These are phyloP conservation scores for Saprolegnia parasitica DNA, from an alignment of 352 stramenopile genomes.

Conservation along the genomic window DNA sequence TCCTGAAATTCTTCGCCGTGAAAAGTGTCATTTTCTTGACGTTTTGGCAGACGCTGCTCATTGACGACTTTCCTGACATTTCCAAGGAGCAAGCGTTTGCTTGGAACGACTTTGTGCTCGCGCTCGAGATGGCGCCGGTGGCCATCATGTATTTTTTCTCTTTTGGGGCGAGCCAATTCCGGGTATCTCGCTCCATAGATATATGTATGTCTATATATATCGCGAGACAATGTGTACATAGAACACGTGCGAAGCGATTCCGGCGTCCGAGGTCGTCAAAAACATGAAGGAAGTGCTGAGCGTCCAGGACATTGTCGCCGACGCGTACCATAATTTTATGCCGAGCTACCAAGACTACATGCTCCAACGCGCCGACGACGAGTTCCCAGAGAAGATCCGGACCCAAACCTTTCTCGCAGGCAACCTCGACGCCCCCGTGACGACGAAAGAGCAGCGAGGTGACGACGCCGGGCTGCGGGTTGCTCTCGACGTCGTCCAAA, in stretches of 20 bases:
- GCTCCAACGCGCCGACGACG: conserved; percentile 56
- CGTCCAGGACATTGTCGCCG: conserved; percentile 67
- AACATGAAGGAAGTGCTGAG: conserved; percentile 87
- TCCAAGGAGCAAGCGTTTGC: conserved; percentile 78
- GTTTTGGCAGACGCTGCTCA: conserved; percentile 87
- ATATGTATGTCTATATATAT: too few species aligned
- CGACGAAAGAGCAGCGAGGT: neutral
- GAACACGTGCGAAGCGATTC: conserved; percentile 17
- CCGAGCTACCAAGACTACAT: conserved; percentile 82
- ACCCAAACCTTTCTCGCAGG: neutral
- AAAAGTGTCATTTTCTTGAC: conserved; percentile 91
- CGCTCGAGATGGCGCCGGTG: conserved; percentile 86
- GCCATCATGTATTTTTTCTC: conserved; percentile 66
- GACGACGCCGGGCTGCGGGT: neutral
- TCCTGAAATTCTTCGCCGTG: conserved; percentile 91
- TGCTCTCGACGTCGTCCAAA: neutral
- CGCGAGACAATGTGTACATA: conserved; percentile 14
- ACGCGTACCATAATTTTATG: conserved; percentile 87
- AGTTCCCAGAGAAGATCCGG: conserved; percentile 18
- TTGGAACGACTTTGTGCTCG: conserved; percentile 91
- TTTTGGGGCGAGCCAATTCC: conserved; percentile 81
- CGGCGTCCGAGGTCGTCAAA: conserved; percentile 57
- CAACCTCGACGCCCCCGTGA: conserved; percentile 15
- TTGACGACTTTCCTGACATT: conserved; percentile 82
- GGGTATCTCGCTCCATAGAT: too few species aligned